phyloP scores from a whole-genome alignment of 2,329 filamentous ascomycete genomes.

The Fusarium globosum region DNA sequence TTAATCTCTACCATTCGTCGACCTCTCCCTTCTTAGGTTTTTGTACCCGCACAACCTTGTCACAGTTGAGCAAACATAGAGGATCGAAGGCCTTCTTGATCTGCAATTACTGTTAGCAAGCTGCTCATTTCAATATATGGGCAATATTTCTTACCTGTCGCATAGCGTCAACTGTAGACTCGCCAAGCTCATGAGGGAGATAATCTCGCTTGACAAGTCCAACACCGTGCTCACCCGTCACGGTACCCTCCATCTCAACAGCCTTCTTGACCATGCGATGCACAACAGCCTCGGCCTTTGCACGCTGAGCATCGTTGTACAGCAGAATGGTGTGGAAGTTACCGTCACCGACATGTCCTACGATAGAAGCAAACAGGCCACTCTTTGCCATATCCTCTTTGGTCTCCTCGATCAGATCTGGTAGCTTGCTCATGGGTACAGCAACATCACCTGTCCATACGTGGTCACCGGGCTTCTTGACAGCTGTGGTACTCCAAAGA shows the following conservation, averaged over 20 bases:
- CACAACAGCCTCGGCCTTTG: constrained; percentile 75
- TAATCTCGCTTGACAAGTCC: constrained; percentile 89
- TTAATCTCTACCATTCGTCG: constrained; percentile 53
- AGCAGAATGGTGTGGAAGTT: constrained; percentile 78
- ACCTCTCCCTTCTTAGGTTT: constrained; percentile 56
- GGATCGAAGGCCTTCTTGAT: constrained; percentile 86
- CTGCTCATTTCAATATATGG: background rate
- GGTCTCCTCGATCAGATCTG: constrained; percentile 82
- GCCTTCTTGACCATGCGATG: constrained; percentile 89
- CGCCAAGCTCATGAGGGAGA: constrained; percentile 79
- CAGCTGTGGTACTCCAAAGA: constrained; percentile 81
- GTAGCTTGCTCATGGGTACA: constrained; percentile 79
- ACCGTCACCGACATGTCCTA: constrained; percentile 80
- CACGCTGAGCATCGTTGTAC: constrained; percentile 74
- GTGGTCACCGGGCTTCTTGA: constrained; percentile 72
- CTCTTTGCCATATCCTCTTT: constrained; percentile 57
- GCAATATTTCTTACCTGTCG: constrained; percentile 68
- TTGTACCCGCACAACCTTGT: constrained; percentile 75
- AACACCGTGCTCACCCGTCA: constrained; percentile 88
- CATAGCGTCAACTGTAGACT: constrained; percentile 82
- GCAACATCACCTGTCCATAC: constrained; percentile 91
- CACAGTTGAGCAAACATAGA: constrained; percentile 74
- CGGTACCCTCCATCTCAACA: constrained; percentile 85
- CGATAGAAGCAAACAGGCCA: constrained; percentile 62
- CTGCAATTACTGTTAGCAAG: constrained; percentile 52